phyloP scores from a whole-genome alignment of 2,329 filamentous ascomycete species.

The Byssothecium circinans region DNA sequence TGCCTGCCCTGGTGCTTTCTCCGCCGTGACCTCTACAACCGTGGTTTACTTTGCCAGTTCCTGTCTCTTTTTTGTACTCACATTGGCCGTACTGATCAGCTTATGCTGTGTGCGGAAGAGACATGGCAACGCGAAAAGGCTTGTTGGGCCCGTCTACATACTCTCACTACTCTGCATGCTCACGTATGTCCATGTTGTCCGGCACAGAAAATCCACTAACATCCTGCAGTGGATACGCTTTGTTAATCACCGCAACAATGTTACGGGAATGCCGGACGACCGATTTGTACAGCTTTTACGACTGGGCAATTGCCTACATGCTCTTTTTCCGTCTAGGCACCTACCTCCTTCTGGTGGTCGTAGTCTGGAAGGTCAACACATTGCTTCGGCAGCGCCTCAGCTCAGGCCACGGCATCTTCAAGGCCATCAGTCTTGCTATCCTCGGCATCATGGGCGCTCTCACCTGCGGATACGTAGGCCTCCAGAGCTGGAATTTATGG shows the following conservation, averaged over 20 bases:
- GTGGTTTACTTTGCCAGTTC: slow-evolving; percentile 18
- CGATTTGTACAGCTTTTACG: background rate
- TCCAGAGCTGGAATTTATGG: slow-evolving; percentile 19
- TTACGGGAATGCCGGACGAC: slow-evolving; percentile 17
- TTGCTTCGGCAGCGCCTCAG: slow-evolving; percentile 24
- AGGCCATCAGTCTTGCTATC: slow-evolving; percentile 12
- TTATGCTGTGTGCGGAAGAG: slow-evolving; percentile 22
- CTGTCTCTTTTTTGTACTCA: slow-evolving; percentile 22
- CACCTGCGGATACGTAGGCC: slow-evolving; percentile 11
- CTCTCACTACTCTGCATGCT: slow-evolving; percentile 14
- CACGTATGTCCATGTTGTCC: slow-evolving; percentile 18
- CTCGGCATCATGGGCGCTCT: slow-evolving; percentile 25
- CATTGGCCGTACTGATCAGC: slow-evolving; percentile 18
- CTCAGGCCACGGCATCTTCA: slow-evolving; percentile 7
- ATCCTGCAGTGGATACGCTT: slow-evolving; percentile 12
- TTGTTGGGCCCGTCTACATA: slow-evolving; percentile 23
- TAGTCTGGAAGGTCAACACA: slow-evolving; percentile 28
- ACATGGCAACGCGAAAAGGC: slow-evolving; percentile 19
- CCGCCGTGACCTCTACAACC: background rate
- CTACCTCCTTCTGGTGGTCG: slow-evolving; percentile 27
- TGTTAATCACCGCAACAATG: slow-evolving; percentile 14
- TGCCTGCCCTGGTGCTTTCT: slow-evolving; percentile 22
- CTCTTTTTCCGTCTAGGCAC: slow-evolving; percentile 24
- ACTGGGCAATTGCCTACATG: slow-evolving; percentile 15
- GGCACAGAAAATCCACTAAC: slow-evolving; percentile 3